These are phyloP conservation scores for Tieghemostelium lacteum DNA, from an alignment of 78 protist species.

Conservation along the genomic window DNA sequence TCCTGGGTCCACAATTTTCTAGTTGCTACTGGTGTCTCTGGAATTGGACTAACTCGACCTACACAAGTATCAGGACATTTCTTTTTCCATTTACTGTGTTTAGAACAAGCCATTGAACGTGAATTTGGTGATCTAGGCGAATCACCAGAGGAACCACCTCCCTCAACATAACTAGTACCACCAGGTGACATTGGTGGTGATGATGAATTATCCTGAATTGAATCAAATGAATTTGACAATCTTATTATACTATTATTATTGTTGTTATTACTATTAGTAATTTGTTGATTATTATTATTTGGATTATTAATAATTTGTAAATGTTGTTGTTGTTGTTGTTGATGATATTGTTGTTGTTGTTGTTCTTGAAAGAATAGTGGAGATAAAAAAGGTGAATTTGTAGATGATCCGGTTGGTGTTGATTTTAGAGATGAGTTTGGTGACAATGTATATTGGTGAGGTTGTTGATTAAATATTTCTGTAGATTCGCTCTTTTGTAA, in stretches of 20 bases:
- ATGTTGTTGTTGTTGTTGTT: neutral
- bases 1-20: slow-evolving; percentile 73
- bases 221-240: no score
- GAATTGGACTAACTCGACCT: slow-evolving; percentile 45
- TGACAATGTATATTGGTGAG: slow-evolving; percentile 27
- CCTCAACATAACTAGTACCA: neutral
- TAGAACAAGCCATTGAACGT: slow-evolving; percentile 55
- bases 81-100: slow-evolving; percentile 69
- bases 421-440: slow-evolving; percentile 42
- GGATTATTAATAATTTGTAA: neutral
- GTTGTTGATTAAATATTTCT: slow-evolving; percentile 7
- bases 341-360: slow-evolving; percentile 15
- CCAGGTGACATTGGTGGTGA: slow-evolving; percentile 5
- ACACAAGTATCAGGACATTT: slow-evolving; percentile 67
- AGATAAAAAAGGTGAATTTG: slow-evolving; percentile 45
- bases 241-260: neutral
- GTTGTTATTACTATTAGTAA: no score
- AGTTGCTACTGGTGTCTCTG: slow-evolving; percentile 44
- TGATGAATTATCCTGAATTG: slow-evolving; percentile 1
- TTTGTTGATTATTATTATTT: no score
- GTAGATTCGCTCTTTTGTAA: no score
- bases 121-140: slow-evolving; percentile 13
- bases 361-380: slow-evolving; percentile 26
- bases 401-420: slow-evolving; percentile 61
- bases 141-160: neutral